phyloP scores from a whole-genome alignment of 2,329 filamentous ascomycete species.

The Elsinoe ampelina region DNA sequence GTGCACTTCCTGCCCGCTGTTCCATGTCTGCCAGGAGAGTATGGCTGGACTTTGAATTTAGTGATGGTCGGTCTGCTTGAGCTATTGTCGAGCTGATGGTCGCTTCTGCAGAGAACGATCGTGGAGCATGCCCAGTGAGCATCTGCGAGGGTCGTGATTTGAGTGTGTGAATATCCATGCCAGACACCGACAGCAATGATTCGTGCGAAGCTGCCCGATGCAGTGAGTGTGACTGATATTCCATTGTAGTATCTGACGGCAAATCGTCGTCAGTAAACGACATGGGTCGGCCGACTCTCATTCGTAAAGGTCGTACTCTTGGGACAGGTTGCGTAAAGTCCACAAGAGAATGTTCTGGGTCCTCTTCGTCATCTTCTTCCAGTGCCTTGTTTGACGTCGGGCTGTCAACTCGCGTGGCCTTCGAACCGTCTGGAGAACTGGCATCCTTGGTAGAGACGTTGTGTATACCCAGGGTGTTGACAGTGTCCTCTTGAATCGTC shows the following conservation, averaged over 20 bases:
- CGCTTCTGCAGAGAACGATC: slow-evolving; percentile 40
- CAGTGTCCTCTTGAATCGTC: slow-evolving; percentile 18
- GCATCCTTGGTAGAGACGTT: background rate
- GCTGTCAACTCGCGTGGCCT: background rate
- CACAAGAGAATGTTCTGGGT: slow-evolving; percentile 12
- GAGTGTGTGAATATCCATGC: slow-evolving; percentile 75
- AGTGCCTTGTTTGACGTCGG: background rate
- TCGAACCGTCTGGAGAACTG: slow-evolving; percentile 13
- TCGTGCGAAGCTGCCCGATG: slow-evolving; percentile 71
- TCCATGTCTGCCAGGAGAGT: slow-evolving; percentile 27
- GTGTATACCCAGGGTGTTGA: slow-evolving; percentile 4
- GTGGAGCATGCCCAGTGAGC: slow-evolving; percentile 44
- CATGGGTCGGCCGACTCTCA: slow-evolving; percentile 2
- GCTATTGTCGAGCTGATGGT: slow-evolving; percentile 30
- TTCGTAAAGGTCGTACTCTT: background rate
- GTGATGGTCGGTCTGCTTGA: slow-evolving; percentile 26
- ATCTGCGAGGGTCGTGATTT: slow-evolving; percentile 68
- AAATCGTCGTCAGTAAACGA: slow-evolving; percentile 13
- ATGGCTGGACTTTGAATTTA: slow-evolving; percentile 21
- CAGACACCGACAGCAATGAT: slow-evolving; percentile 76
- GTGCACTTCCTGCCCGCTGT: slow-evolving; percentile 1
- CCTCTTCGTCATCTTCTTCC: slow-evolving; percentile 8
- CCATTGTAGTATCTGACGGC: background rate
- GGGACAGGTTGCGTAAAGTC: slow-evolving; percentile 12
- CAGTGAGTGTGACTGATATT: slow-evolving; percentile 29